Evolutionary conservation across 768 basidiomycete genomes (phyloP).

Genomic region (Russula earlei): DNA sequence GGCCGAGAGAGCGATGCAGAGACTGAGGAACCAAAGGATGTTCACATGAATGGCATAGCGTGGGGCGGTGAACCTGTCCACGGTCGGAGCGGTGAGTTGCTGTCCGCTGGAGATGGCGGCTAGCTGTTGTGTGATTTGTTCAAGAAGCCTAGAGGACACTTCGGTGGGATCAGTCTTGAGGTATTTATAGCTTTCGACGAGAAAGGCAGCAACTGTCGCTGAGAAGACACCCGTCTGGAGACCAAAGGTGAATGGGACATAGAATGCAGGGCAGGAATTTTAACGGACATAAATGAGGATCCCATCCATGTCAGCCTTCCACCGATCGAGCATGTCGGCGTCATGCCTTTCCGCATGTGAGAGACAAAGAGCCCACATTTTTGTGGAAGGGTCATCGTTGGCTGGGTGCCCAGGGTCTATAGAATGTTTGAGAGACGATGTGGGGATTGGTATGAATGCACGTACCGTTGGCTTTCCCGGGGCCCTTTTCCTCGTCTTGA

Average conservation of each 20-base stretch:
- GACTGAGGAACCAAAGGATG: constrained; percentile 18
- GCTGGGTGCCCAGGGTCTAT: neutral
- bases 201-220: constrained; percentile 15
- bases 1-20: constrained; percentile 3
- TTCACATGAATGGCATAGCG: constrained; percentile 8
- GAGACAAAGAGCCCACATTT: constrained; percentile 14
- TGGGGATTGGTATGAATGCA: neutral
- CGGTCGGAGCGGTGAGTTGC: neutral
- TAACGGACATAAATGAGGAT: constrained; percentile 17
- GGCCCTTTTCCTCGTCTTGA: constrained; percentile 6
- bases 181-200: constrained; percentile 16
- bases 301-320: constrained; percentile 14
- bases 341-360: neutral
- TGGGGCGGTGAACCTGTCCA: neutral
- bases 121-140: constrained; percentile 8
- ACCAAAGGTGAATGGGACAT: neutral
- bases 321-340: constrained; percentile 1
- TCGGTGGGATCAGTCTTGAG: constrained; percentile 13
- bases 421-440: no score
- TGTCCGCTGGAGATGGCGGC: constrained; percentile 4
- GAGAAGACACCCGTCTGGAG: constrained; percentile 17
- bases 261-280: neutral
- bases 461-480: neutral
- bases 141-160: neutral
- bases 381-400: constrained; percentile 2